These are phyloP conservation scores for Phyllosticta ampelicida DNA, from an alignment of 2,329 filamentous ascomycete genomes.

Conservation along the genomic window DNA sequence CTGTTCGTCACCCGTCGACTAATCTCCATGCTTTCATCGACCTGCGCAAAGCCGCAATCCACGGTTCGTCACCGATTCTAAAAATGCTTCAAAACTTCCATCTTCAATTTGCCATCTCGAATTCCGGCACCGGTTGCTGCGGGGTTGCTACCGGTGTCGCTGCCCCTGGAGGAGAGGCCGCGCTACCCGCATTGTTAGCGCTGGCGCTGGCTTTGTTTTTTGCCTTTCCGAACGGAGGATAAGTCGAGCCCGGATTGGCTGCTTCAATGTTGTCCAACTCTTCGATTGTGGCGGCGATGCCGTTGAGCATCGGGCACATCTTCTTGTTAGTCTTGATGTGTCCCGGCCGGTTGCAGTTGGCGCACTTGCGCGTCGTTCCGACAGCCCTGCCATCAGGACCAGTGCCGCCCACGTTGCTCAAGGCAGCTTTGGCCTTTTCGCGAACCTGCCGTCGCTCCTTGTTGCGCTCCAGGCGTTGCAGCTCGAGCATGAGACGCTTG, in stretches of 20 bases:
- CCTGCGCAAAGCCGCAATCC: too few relatives aligned
- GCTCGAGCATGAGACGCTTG: constrained; percentile 57
- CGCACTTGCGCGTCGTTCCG: constrained; percentile 70
- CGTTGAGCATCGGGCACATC: constrained; percentile 24
- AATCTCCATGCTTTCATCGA: too few relatives aligned
- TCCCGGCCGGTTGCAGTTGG: constrained; percentile 91
- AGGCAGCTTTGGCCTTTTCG: constrained; percentile 70
- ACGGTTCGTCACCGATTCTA: background rate
- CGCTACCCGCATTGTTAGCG: background rate
- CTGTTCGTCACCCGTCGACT: too few relatives aligned
- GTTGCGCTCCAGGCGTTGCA: constrained; percentile 79
- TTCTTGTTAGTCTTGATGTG: constrained; percentile 99
- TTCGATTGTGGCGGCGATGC: constrained; percentile 2
- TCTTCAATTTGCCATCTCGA: background rate
- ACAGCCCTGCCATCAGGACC: constrained; percentile 39
- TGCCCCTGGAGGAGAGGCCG: background rate
- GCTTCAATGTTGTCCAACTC: constrained; percentile 6
- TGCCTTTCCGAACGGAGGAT: constrained; percentile 2
- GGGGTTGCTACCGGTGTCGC: background rate
- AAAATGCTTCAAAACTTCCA: background rate
- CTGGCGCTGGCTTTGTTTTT: background rate
- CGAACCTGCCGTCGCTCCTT: constrained; percentile 81
- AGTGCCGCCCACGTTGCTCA: constrained; percentile 30
- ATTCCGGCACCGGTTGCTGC: background rate
- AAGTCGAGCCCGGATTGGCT: constrained; percentile 4